A percentile compares a stretch with the other conserved stretches of the same genome.
phyloP scores from a whole-genome alignment of 2,329 filamentous ascomycete genomes.

The Penicillium sp. region DNA sequence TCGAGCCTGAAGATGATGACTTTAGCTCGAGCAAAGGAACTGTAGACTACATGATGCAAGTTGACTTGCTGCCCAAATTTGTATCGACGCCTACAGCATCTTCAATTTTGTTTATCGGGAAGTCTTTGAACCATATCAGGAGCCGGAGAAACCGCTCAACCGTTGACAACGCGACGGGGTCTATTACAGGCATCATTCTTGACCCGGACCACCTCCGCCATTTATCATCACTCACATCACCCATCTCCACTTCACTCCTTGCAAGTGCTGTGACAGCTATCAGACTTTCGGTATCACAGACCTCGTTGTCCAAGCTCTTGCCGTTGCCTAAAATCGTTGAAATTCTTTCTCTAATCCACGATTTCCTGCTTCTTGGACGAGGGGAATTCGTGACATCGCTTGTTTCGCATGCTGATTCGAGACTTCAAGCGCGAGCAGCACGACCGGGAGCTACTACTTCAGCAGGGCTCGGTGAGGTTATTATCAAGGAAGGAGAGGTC shows the following conservation, averaged over 20 bases:
- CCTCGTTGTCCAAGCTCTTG: constrained; percentile 75
- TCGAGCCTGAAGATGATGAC: constrained; percentile 29
- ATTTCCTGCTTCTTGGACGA: constrained; percentile 81
- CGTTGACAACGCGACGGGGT: constrained; percentile 25
- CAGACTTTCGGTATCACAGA: constrained; percentile 75
- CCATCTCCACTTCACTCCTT: constrained; percentile 68
- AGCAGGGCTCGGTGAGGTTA: constrained; percentile 58
- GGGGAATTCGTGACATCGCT: constrained; percentile 90
- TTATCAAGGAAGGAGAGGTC: constrained; percentile 84
- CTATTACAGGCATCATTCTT: constrained; percentile 60
- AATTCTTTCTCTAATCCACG: constrained; percentile 70
- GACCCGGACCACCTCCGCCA: constrained; percentile 47
- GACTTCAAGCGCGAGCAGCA: constrained; percentile 69
- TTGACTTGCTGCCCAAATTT: constrained; percentile 69
- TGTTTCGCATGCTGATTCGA: constrained; percentile 78
- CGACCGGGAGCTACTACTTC: constrained; percentile 47
- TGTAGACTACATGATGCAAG: constrained; percentile 56
- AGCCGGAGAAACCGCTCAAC: constrained; percentile 41
- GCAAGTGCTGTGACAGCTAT: constrained; percentile 71
- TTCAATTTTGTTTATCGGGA: constrained; percentile 87
- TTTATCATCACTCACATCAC: constrained; percentile 65
- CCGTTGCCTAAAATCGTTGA: constrained; percentile 74
- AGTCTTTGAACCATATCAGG: constrained; percentile 79
- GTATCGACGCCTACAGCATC: constrained; percentile 69
- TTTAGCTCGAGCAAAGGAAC: constrained; percentile 36